Evolutionary conservation across 352 stramenopile species (phyloP).

Genomic region (Pythium phragmiticola): DNA sequence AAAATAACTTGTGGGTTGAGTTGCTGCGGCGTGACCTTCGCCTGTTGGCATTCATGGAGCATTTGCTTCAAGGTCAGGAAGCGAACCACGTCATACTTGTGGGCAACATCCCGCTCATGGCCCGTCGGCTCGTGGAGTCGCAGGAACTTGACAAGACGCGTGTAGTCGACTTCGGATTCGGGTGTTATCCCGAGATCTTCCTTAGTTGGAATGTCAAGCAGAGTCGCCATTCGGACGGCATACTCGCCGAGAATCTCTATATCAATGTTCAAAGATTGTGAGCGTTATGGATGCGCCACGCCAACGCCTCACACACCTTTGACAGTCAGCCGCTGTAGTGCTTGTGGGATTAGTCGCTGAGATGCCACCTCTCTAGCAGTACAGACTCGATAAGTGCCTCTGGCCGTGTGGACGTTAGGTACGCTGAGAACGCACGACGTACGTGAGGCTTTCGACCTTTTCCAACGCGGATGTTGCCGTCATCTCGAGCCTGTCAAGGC

Average conservation of each 20-base stretch:
- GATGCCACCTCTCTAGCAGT: slow-evolving; percentile 39
- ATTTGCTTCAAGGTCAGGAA: slow-evolving; percentile 57
- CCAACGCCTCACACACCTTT: slow-evolving; percentile 29
- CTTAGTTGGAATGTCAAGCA: slow-evolving; percentile 27
- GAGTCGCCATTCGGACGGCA: slow-evolving; percentile 22
- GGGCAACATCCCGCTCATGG: slow-evolving; percentile 46
- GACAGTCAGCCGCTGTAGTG: slow-evolving; percentile 49
- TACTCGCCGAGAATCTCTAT: slow-evolving; percentile 59
- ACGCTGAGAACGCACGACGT: slow-evolving; percentile 4
- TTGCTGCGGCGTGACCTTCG: slow-evolving; percentile 35
- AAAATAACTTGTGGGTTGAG: not conserved
- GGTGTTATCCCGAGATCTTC: slow-evolving; percentile 36
- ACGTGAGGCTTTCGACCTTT: slow-evolving; percentile 60
- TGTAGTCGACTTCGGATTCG: slow-evolving; percentile 45
- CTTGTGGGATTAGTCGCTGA: slow-evolving; percentile 39
- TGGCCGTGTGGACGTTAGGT: not conserved
- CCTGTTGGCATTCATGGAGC: slow-evolving; percentile 47
- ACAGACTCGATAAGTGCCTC: not conserved
- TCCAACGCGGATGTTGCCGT: slow-evolving; percentile 39
- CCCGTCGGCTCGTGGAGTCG: slow-evolving; percentile 57
- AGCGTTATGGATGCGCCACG: not conserved
- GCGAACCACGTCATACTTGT: slow-evolving; percentile 50
- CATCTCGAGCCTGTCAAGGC: slow-evolving; percentile 23
- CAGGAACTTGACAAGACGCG: slow-evolving; percentile 50
- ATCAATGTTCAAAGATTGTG: not conserved